phyloP scores from a whole-genome alignment of 1,284 basidiomycete genomes.

The Cutaneotrichosporon mucoides region DNA sequence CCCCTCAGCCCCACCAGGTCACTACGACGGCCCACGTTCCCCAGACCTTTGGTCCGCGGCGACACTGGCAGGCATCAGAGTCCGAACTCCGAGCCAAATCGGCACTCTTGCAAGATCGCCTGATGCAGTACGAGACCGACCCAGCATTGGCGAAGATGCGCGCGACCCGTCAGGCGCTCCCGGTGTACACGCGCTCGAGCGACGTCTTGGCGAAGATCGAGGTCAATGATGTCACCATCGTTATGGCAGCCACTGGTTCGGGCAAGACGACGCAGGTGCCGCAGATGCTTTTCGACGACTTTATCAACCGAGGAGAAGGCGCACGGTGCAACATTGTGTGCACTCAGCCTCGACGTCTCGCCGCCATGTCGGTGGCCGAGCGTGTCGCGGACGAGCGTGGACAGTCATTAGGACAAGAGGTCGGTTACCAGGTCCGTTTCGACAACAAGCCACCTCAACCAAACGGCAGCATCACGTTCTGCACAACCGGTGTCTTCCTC shows the following conservation, averaged over 20 bases:
- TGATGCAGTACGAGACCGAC: conserved; percentile 63
- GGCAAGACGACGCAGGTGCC: conserved; percentile 96
- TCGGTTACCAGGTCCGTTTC: conserved; percentile 93
- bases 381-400: conserved; percentile 89
- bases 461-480: conserved; percentile 83
- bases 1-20: conserved; percentile 33
- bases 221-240: conserved; percentile 80
- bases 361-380: conserved; percentile 88
- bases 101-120: conserved; percentile 55
- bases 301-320: conserved; percentile 72
- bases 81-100: conserved; percentile 58
- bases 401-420: conserved; percentile 63
- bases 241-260: conserved; percentile 92
- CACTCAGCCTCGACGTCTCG: conserved; percentile 88
- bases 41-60: not conserved
- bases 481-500: conserved; percentile 89
- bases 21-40: conserved; percentile 9
- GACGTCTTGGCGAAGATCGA: conserved; percentile 68
- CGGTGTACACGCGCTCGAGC: conserved; percentile 65
- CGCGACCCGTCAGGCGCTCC: conserved; percentile 62
- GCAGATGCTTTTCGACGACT: conserved; percentile 84
- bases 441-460: conserved; percentile 74
- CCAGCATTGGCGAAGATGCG: conserved; percentile 66
- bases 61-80: conserved; percentile 28
- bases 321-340: conserved; percentile 86